Evolutionary conservation across 1,284 basidiomycete genomes (phyloP).

Genomic region (Pseudozyma sp.): DNA sequence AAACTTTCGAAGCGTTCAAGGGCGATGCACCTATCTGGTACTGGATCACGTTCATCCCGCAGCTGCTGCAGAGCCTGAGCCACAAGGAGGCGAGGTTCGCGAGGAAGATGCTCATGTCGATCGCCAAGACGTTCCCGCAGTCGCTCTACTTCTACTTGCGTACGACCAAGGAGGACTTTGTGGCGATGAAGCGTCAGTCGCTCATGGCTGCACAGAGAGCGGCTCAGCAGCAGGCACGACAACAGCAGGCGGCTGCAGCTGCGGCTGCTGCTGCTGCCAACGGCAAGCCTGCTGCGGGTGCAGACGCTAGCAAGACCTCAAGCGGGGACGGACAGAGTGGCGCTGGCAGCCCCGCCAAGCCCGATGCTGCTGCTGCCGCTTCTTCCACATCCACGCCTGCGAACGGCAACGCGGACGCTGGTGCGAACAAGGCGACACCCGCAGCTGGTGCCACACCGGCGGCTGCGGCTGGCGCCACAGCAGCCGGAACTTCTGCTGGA

Average conservation of each 20-base stretch:
- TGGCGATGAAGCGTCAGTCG: constrained; percentile 70
- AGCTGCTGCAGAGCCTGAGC: constrained; percentile 89
- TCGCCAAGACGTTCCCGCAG: constrained; percentile 94
- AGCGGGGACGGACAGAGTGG: constrained; percentile 20
- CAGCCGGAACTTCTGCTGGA: constrained; percentile 9
- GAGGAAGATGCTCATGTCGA: constrained; percentile 85
- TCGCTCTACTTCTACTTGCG: constrained; percentile 95
- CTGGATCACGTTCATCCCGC: constrained; percentile 98
- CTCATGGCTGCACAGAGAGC: constrained; percentile 59
- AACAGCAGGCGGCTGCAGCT: constrained; percentile 56
- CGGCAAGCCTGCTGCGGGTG: constrained; percentile 22
- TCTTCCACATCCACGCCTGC: constrained; percentile 7
- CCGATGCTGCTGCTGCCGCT: constrained; percentile 17
- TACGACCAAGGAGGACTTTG: constrained; percentile 86
- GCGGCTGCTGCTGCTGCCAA: constrained; percentile 28
- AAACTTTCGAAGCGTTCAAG: constrained; percentile 94
- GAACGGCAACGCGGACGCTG: constrained; percentile 8
- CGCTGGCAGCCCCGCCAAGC: constrained; percentile 28
- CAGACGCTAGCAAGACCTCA: constrained; percentile 17
- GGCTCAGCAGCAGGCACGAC: constrained; percentile 70
- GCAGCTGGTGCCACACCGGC: constrained; percentile 9
- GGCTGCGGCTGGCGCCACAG: constrained; percentile 1
- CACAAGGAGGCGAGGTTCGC: constrained; percentile 94
- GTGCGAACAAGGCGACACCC: constrained; percentile 8
- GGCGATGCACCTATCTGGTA: constrained; percentile 98